Evolutionary conservation across 768 basidiomycete genomes (phyloP), one percentile per base, ranked within the genome.

Genomic region (Dacryopinax spathularia): DNA sequence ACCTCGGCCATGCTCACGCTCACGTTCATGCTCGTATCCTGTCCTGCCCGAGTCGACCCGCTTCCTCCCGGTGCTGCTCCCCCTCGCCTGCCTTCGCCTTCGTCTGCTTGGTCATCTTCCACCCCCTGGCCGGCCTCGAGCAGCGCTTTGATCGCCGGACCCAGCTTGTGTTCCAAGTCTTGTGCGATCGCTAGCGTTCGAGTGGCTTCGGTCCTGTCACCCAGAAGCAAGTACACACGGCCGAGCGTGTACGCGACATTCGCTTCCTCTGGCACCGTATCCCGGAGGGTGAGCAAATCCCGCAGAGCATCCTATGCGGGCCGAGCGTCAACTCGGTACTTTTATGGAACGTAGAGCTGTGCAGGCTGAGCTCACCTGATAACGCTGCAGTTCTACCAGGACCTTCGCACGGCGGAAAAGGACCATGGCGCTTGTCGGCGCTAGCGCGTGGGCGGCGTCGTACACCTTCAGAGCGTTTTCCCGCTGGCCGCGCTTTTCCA

Each of bases 241-340:
- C 93, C 96, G 18, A 99, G 83, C 75, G 97, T 87, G 82, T 96
- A 96, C 65, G 94, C 84, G 63, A 98, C 89, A 76, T 97, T 97
- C 62, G 93, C 88, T 78, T 99, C 96, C 71, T 93, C 91, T 6
- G 95, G 95, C 34, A 93, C 89, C 66, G 84, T 78, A 72, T 84
- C 84, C 68, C 86, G 82, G 61, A 99, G 82, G 65, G 79, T 77
- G 75, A 91, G 85, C 72, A 98, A 80, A 73, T 93, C 90, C 65
- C 80, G 73, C 43, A 91, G 81, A 20, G 95, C 94, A 41, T 79
- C 78, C 93, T 96, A 77, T 67, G 31, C 60, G 60, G n/a, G n/a
- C 29, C 56, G 31, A 16, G 37, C 16, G 33, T 56, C 34, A 37
- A 33, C 62, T 34, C 63, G 64, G 33, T 22, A 64, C n/a, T 33